Evolutionary conservation across 768 basidiomycete species (phyloP).

Genomic region (Suillus weaverae): DNA sequence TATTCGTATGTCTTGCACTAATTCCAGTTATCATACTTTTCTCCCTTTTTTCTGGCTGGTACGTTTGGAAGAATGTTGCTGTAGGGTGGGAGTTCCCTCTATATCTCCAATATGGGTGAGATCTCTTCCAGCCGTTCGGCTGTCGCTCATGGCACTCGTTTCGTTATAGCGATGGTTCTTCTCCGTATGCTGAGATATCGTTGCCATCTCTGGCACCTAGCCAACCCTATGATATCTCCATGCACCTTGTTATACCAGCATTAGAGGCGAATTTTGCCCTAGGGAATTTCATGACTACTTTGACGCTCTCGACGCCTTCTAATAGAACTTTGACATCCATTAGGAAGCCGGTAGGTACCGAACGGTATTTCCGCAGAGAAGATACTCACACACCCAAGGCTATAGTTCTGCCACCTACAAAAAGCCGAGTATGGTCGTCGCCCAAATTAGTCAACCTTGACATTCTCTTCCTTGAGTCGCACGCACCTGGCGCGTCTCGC

Average conservation of each 20-base stretch:
- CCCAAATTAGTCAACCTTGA: conserved; percentile 47
- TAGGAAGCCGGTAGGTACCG: conserved; percentile 62
- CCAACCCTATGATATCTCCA: conserved; percentile 75
- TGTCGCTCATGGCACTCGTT: background rate
- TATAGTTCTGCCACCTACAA: conserved; percentile 49
- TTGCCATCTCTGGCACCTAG: conserved; percentile 53
- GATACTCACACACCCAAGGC: conserved; percentile 43
- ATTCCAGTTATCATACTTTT: conserved; percentile 62
- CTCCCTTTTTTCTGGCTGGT: conserved; percentile 66
- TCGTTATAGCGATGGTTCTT: conserved; percentile 53
- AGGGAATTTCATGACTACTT: conserved; percentile 81
- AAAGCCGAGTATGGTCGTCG: conserved; percentile 34
- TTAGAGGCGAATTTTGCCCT: conserved; percentile 67
- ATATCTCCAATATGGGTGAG: conserved; percentile 81
- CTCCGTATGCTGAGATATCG: conserved; percentile 60
- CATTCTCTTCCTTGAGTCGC: conserved; percentile 59
- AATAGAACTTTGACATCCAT: conserved; percentile 64
- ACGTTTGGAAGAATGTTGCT: conserved; percentile 73
- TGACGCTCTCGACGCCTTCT: conserved; percentile 56
- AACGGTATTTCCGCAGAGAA: background rate
- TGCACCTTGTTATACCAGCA: conserved; percentile 65
- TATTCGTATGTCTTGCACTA: conserved; percentile 58
- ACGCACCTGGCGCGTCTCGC: conserved; percentile 46
- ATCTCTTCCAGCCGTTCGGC: conserved; percentile 6
- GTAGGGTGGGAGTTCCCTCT: conserved; percentile 68